Percentiles rank a stretch among this genome's conserved stretches.
phyloP scores from a whole-genome alignment of 371 early-diverging fungal genomes.

The Nosema muscidifuracis region DNA sequence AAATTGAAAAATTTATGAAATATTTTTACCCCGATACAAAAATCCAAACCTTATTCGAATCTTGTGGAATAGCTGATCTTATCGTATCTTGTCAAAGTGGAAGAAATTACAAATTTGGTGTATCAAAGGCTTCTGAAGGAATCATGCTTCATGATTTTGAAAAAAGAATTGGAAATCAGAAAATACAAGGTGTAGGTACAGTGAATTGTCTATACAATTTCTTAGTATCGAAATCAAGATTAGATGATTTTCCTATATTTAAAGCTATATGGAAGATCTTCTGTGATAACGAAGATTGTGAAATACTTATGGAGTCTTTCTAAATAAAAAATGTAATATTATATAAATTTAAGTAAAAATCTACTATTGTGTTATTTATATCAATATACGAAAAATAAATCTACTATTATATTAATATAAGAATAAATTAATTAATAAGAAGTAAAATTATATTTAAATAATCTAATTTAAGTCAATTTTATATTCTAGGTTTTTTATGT shows the following conservation, averaged over 20 bases:
- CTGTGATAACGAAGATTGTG: constrained; percentile 17
- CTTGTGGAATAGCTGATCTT: constrained; percentile 77
- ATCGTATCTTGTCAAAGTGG: constrained; percentile 91
- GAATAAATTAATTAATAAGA: no score
- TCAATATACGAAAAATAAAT: no score
- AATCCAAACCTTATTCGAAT: constrained; percentile 82
- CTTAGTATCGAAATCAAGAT: constrained; percentile 61
- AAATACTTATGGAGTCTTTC: not conserved
- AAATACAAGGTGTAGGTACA: constrained; percentile 88
- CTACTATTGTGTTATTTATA: no score
- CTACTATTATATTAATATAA: no score
- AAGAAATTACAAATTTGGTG: constrained; percentile 78
- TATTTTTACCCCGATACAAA: constrained; percentile 70
- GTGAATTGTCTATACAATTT: constrained; percentile 76
- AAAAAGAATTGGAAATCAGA: constrained; percentile 85
- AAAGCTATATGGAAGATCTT: constrained; percentile 2
- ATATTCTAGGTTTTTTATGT: no score
- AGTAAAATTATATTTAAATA: no score
- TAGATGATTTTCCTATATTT: constrained; percentile 52
- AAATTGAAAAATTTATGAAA: constrained; percentile 83
- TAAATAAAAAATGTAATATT: constrained; percentile 2
- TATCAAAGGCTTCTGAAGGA: constrained; percentile 39
- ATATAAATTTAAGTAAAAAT: no score
- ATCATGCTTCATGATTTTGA: constrained; percentile 76
- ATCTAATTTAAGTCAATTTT: no score